A percentile compares a stretch with the other conserved stretches of the same genome.
These are phyloP conservation scores for Euphorbia tirucalli DNA, from an alignment of 345 rosid species.

Conservation along the genomic window DNA sequence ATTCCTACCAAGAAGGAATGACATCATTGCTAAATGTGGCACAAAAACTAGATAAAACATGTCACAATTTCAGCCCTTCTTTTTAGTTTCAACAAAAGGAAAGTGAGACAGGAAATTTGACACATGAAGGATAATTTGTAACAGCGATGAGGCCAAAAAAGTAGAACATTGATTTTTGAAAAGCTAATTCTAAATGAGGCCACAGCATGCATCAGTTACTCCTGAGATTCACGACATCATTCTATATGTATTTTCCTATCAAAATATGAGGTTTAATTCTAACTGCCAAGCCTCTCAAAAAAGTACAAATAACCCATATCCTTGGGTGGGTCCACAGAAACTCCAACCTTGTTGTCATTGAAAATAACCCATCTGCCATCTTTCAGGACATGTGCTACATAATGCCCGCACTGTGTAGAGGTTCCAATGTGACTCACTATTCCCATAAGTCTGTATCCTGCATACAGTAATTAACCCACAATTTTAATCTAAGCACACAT, in stretches of 20 bases:
- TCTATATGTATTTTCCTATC: background rate
- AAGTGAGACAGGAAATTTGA: no score
- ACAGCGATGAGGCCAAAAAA: background rate
- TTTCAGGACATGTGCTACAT: slow-evolving; percentile 86
- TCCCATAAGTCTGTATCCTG: slow-evolving; percentile 88
- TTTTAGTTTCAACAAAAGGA: no score
- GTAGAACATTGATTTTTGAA: no score
- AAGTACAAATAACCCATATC: slow-evolving; percentile 98
- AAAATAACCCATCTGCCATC: slow-evolving; percentile 90
- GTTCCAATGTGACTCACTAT: slow-evolving; percentile 96
- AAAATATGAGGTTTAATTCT: slow-evolving; percentile 14
- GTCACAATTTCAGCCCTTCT: background rate
- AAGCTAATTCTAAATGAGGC: background rate
- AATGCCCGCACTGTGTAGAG: slow-evolving; percentile 90
- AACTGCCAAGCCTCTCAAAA: slow-evolving; percentile 72
- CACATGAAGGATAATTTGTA: no score
- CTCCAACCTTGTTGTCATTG: slow-evolving; percentile 90
- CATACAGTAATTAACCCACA: slow-evolving; percentile 12
- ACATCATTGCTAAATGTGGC: background rate
- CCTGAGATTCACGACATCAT: background rate
- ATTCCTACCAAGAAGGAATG: background rate
- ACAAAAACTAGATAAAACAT: background rate
- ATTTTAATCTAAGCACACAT: background rate
- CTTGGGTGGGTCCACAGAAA: slow-evolving; percentile 79
- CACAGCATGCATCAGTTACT: background rate